Percentiles rank a stretch among this genome's conserved stretches.
These are phyloP conservation scores for Fusarium marasasianum DNA, from an alignment of 2,329 filamentous ascomycete genomes.

Conservation along the genomic window DNA sequence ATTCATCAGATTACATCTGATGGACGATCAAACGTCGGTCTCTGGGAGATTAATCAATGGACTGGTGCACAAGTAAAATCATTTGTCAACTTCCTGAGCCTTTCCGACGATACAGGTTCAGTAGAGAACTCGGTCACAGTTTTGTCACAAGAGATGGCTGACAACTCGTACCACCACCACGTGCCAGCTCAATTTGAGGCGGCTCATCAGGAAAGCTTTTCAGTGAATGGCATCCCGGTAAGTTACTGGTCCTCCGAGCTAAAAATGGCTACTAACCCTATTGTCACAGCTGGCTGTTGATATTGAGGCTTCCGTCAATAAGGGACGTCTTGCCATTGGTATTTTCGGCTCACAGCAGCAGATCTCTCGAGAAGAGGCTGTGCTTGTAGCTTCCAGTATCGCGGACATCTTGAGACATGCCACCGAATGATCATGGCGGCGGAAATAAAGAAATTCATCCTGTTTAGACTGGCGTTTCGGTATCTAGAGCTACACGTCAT, in stretches of 20 bases:
- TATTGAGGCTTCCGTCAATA: slow-evolving; percentile 51
- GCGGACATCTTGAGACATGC: slow-evolving; percentile 23
- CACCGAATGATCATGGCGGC: neutral
- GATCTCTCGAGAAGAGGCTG: slow-evolving; percentile 42
- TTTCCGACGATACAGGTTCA: slow-evolving; percentile 48
- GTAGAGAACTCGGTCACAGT: slow-evolving; percentile 3
- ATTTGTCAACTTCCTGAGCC: slow-evolving; percentile 83
- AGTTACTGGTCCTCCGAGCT: neutral
- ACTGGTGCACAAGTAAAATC: slow-evolving; percentile 75
- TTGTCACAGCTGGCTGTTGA: slow-evolving; percentile 51
- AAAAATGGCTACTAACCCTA: neutral
- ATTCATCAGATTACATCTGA: slow-evolving; percentile 66
- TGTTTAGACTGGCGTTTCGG: neutral
- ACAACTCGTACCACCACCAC: neutral
- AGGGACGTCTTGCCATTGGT: slow-evolving; percentile 49
- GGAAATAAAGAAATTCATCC: neutral
- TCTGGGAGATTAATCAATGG: slow-evolving; percentile 80
- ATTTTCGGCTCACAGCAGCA: slow-evolving; percentile 50
- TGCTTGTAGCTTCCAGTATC: slow-evolving; percentile 40
- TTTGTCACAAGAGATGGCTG: neutral
- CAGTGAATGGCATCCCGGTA: slow-evolving; percentile 44
- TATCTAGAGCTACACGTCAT: neutral
- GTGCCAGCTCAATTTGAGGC: neutral
- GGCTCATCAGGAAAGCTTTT: slow-evolving; percentile 36
- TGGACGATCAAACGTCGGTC: slow-evolving; percentile 64